Evolutionary conservation across 2,329 filamentous ascomycete species (phyloP).

Genomic region (Mariannaea sp.): DNA sequence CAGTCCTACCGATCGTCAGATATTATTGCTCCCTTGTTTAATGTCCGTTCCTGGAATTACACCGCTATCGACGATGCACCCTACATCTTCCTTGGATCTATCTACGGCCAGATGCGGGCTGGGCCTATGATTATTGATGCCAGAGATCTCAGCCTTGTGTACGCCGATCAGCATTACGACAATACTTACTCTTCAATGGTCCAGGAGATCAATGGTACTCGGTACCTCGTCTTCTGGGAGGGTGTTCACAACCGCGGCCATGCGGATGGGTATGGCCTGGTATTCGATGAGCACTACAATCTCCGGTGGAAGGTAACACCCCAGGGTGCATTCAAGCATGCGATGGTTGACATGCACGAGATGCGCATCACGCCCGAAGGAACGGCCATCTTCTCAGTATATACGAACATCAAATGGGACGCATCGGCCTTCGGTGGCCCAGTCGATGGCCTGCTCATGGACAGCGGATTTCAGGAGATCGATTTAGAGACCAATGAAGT

Average conservation of each 20-base stretch:
- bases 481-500: constrained; percentile 44
- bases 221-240: constrained; percentile 46
- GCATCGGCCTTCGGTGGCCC: constrained; percentile 41
- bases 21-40: constrained; percentile 42
- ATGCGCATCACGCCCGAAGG: constrained; percentile 48
- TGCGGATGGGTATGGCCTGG: constrained; percentile 39
- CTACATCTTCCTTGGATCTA: constrained; percentile 42
- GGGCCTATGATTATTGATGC: constrained; percentile 45
- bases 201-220: constrained; percentile 39
- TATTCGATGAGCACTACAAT: constrained; percentile 44
- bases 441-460: constrained; percentile 38
- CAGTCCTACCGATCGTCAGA: constrained; percentile 43
- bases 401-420: constrained; percentile 43
- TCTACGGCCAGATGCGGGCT: constrained; percentile 30
- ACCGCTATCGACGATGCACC: constrained; percentile 35
- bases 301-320: constrained; percentile 46
- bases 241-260: constrained; percentile 35
- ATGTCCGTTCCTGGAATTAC: constrained; percentile 41
- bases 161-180: constrained; percentile 43
- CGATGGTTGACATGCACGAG: constrained; percentile 48
- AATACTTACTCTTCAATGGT: constrained; percentile 36
- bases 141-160: constrained; percentile 45
- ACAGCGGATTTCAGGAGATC: constrained; percentile 48
- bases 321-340: constrained; percentile 40
- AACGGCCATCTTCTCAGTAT: constrained; percentile 50